These are phyloP conservation scores for Madurella fahalii DNA, from an alignment of 2,329 filamentous ascomycete species.

Conservation along the genomic window DNA sequence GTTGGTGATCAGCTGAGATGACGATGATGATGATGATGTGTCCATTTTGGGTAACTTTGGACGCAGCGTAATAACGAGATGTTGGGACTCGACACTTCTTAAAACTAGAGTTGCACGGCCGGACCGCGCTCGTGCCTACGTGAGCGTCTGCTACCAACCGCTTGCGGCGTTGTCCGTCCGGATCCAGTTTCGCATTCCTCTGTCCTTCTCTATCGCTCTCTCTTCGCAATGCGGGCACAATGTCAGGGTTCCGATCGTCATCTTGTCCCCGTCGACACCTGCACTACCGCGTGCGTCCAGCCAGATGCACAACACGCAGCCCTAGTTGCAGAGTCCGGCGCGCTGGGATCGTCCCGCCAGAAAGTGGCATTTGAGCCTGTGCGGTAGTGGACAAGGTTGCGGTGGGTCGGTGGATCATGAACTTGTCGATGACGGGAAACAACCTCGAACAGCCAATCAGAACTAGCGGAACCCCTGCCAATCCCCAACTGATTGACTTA, in stretches of 20 bases:
- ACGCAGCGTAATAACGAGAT: no score
- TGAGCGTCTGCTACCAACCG: constrained; percentile 9
- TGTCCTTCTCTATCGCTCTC: no score
- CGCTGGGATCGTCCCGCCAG: neutral
- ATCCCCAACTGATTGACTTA: no score
- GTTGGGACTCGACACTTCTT: no score
- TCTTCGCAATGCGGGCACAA: no score
- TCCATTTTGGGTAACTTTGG: constrained; percentile 7
- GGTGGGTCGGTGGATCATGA: no score
- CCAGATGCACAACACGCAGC: neutral
- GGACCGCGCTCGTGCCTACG: neutral
- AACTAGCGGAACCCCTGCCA: no score
- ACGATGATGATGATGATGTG: constrained; percentile 11
- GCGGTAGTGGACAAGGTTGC: neutral
- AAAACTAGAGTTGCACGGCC: no score
- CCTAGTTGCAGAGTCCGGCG: neutral
- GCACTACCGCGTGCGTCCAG: neutral
- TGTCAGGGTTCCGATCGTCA: neutral
- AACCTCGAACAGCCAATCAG: no score
- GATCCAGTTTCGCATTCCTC: neutral
- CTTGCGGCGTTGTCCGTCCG: constrained; percentile 2
- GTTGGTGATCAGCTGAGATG: neutral
- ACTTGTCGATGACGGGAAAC: no score
- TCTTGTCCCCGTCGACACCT: neutral
- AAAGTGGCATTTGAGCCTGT: neutral